phyloP scores from a whole-genome alignment of 768 basidiomycete species.

The Ephemerocybe angulata region DNA sequence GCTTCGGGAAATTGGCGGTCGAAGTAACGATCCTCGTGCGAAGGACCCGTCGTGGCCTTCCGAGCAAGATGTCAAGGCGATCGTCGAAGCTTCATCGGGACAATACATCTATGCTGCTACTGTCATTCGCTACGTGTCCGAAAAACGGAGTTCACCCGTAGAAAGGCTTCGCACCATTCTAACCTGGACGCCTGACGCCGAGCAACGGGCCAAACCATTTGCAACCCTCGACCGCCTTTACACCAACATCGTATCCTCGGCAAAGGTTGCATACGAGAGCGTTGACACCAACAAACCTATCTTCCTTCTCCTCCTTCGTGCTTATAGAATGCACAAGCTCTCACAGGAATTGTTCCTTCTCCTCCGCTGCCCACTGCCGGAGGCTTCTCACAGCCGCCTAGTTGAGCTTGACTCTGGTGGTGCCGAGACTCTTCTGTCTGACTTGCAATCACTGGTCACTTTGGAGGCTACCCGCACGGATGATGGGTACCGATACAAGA shows the following conservation, averaged over 20 bases:
- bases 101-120: slow-evolving; percentile 16
- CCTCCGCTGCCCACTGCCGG: background rate
- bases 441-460: background rate
- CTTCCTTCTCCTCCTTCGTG: background rate
- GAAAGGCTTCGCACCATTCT: background rate
- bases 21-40: background rate
- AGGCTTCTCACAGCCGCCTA: background rate
- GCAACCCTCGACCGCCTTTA: slow-evolving; percentile 9
- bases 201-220: slow-evolving; percentile 3
- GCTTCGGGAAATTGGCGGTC: background rate
- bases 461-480: background rate
- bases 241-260: background rate
- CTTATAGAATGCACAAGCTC: background rate
- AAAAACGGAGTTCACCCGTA: background rate
- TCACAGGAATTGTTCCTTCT: background rate
- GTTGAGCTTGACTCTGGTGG: background rate
- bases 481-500: background rate
- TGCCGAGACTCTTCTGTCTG: background rate
- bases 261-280: background rate
- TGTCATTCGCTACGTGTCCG: slow-evolving; percentile 13
- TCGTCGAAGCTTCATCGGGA: slow-evolving; percentile 12
- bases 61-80: background rate
- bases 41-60: slow-evolving; percentile 9
- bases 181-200: background rate
- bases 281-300: background rate